Percentiles rank a stretch among this genome's conserved stretches.
phyloP scores from a whole-genome alignment of 2,329 filamentous ascomycete species.

The Xylaria sp. region DNA sequence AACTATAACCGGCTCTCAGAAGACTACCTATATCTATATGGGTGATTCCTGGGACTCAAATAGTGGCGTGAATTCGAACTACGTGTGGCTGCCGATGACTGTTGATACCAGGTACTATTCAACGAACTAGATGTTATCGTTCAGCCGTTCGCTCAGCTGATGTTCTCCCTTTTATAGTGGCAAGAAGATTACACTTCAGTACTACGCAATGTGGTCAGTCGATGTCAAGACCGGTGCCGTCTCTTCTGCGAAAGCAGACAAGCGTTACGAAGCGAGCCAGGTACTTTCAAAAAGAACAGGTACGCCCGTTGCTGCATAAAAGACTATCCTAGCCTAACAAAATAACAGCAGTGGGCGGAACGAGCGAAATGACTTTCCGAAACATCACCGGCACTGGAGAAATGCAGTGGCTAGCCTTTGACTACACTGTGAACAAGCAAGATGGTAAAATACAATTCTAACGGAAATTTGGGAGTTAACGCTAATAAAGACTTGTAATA shows the following conservation, averaged over 20 bases:
- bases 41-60: slow-evolving; percentile 53
- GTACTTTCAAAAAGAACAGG: slow-evolving; percentile 44
- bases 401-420: slow-evolving; percentile 53
- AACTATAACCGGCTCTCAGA: slow-evolving; percentile 49
- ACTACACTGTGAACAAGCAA: slow-evolving; percentile 50
- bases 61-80: slow-evolving; percentile 51
- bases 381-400: slow-evolving; percentile 53
- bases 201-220: slow-evolving; percentile 55
- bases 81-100: slow-evolving; percentile 54
- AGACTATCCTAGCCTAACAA: slow-evolving; percentile 15
- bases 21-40: slow-evolving; percentile 53
- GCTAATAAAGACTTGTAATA: slow-evolving; percentile 25
- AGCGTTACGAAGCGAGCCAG: slow-evolving; percentile 52
- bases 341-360: slow-evolving; percentile 37
- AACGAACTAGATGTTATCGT: background rate
- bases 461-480: background rate
- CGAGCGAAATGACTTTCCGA: slow-evolving; percentile 49
- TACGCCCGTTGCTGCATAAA: background rate
- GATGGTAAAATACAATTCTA: slow-evolving; percentile 38
- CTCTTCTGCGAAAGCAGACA: slow-evolving; percentile 45
- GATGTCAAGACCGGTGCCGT: slow-evolving; percentile 53
- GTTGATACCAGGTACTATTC: slow-evolving; percentile 47
- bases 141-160: background rate
- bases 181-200: slow-evolving; percentile 46
- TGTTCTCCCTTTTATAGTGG: background rate